These are phyloP conservation scores for Umbelopsis ramanniana DNA, from an alignment of 192 early-diverging fungal genomes.

Conservation along the genomic window DNA sequence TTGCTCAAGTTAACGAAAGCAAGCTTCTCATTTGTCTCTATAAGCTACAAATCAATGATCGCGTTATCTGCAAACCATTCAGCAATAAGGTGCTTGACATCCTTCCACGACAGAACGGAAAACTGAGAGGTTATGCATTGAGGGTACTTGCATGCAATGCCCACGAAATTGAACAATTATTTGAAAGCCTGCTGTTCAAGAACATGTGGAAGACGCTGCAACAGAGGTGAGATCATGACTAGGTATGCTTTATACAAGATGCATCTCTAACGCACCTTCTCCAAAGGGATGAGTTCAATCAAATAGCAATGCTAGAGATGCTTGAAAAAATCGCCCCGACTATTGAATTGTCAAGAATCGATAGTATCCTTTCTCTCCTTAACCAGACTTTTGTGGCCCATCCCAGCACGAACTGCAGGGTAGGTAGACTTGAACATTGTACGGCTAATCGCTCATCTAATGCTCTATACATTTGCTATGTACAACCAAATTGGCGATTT, in stretches of 20 bases:
- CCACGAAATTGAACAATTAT: slow-evolving; percentile 51
- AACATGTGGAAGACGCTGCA: slow-evolving; percentile 55
- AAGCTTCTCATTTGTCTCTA: slow-evolving; percentile 47
- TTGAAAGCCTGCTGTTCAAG: slow-evolving; percentile 55
- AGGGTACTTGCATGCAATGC: slow-evolving; percentile 60
- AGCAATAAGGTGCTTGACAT: slow-evolving; percentile 51
- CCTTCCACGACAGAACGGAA: slow-evolving; percentile 52
- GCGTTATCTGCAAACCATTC: slow-evolving; percentile 40
- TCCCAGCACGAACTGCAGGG: slow-evolving; percentile 53
- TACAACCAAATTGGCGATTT: not conserved
- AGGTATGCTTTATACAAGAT: not conserved
- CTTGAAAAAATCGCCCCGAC: slow-evolving; percentile 50
- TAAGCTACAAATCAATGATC: slow-evolving; percentile 49
- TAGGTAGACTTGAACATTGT: slow-evolving; percentile 26
- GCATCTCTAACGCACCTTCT: not conserved
- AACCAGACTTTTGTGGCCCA: slow-evolving; percentile 56
- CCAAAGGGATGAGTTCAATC: slow-evolving; percentile 58
- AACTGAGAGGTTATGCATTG: slow-evolving; percentile 48
- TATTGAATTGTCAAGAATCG: slow-evolving; percentile 48
- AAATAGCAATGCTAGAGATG: slow-evolving; percentile 58
- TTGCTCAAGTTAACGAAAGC: not conserved
- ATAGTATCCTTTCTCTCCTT: slow-evolving; percentile 50
- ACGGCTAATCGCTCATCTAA: not conserved
- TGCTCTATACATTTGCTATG: not conserved
- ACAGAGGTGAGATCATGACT: slow-evolving; percentile 41